Conservation (phyloP, 2,329 filamentous ascomycete species). For the Aspergillus uvarum region DNA sequence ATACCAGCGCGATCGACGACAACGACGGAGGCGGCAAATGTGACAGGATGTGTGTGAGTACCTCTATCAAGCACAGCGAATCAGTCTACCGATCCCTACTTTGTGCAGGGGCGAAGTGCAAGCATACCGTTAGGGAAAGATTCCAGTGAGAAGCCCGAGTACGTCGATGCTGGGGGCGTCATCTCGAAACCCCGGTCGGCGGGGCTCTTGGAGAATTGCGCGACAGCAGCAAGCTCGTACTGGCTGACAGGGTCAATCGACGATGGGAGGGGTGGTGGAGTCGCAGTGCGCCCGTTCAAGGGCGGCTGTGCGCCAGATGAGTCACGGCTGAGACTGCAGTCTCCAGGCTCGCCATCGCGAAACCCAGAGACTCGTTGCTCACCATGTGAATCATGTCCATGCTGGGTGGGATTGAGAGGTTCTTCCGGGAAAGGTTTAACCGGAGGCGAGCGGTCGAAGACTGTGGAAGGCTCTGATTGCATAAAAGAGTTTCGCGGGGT, state of each 20-base stretch:
- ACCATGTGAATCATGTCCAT: conserved; percentile 56
- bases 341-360: conserved; percentile 42
- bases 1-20: conserved; percentile 78
- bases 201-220: conserved; percentile 36
- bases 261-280: conserved; percentile 42
- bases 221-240: conserved; percentile 52
- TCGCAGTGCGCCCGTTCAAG: conserved; percentile 32
- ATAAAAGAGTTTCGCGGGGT: conserved; percentile 56
- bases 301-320: conserved; percentile 22
- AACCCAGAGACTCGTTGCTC: conserved; percentile 46
- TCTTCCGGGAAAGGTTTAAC: conserved; percentile 40
- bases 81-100: conserved; percentile 14
- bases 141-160: conserved; percentile 51
- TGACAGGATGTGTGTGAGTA: conserved; percentile 86
- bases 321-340: conserved; percentile 26
- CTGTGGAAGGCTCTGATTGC: conserved; percentile 60
- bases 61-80: conserved; percentile 58
- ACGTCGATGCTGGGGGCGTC: conserved; percentile 43
- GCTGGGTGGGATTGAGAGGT: conserved; percentile 49
- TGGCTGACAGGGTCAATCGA: conserved; percentile 52
- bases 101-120: conserved; percentile 8
- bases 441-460: conserved; percentile 47
- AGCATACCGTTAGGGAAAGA: conserved; percentile 76
- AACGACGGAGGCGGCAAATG: conserved; percentile 85
- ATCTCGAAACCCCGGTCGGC: conserved; percentile 54